Evolutionary conservation across 371 early-diverging fungal genomes (phyloP).

Genomic region (Mortierella sp.): DNA sequence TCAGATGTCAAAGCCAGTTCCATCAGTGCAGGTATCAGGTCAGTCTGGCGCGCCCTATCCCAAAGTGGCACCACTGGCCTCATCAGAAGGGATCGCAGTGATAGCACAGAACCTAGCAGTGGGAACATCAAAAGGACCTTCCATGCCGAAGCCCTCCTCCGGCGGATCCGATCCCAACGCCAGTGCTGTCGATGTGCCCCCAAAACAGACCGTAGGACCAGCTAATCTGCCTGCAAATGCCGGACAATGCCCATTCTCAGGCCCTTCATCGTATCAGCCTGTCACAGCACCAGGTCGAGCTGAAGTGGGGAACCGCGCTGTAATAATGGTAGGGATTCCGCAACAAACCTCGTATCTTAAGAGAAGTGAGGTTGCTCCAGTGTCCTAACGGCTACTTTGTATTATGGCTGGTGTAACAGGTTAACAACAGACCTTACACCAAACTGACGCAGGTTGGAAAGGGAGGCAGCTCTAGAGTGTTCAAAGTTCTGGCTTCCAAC

Average conservation of each 20-base stretch:
- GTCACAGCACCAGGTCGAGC: neutral
- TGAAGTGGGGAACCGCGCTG: constrained; percentile 25
- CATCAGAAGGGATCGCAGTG: constrained; percentile 28
- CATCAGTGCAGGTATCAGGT: too few relatives aligned
- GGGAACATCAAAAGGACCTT: constrained; percentile 11
- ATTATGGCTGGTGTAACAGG: constrained; percentile 32
- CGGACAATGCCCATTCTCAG: too few relatives aligned
- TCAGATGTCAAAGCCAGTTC: too few relatives aligned
- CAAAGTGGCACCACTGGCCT: constrained; percentile 1
- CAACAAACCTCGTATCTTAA: too few relatives aligned
- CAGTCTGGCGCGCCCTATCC: too few relatives aligned
- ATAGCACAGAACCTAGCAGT: constrained; percentile 38
- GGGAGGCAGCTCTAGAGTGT: constrained; percentile 93
- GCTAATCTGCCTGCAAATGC: too few relatives aligned
- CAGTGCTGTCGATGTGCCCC: too few relatives aligned
- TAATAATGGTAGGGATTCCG: constrained; percentile 35
- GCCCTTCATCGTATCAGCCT: too few relatives aligned
- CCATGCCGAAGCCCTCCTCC: constrained; percentile 2
- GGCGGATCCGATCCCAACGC: neutral
- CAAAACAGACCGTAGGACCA: too few relatives aligned
- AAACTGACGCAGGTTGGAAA: constrained; percentile 78
- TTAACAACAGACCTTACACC: constrained; percentile 70
- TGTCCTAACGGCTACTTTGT: too few relatives aligned
- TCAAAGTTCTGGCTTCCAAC: constrained; percentile 79
- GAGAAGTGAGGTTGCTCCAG: too few relatives aligned